phyloP scores from a whole-genome alignment of 176 grass and related monocot species.

The Zea mays region Zm-B73-REFERENCE-NAM-5.0 NC_050102.1:183496001-183496500 shows the following conservation, averaged over 20 bases:
- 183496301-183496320: conserved; percentile 21
- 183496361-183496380: conserved; percentile 34
- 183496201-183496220: conserved; percentile 17
- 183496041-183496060: no score
- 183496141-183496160: conserved; percentile 16
- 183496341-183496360: neutral
- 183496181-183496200: neutral
- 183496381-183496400: conserved; percentile 89
- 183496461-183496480: conserved; percentile 86
- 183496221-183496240: conserved; percentile 61
- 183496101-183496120: no score
- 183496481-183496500: conserved; percentile 96
- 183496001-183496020: no score
- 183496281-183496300: conserved; percentile 48
- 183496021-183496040: no score
- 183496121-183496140: no score
- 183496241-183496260: conserved; percentile 95
- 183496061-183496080: no score
- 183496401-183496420: conserved; percentile 92
- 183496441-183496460: conserved; percentile 99
- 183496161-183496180: conserved; percentile 11
- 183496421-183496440: conserved; percentile 83
- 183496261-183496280: conserved; percentile 98
- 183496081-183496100: no score
- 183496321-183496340: conserved; percentile 9